Evolutionary conservation across 2,329 filamentous ascomycete genomes (phyloP).

Genomic region (Diplodia corticola): DNA sequence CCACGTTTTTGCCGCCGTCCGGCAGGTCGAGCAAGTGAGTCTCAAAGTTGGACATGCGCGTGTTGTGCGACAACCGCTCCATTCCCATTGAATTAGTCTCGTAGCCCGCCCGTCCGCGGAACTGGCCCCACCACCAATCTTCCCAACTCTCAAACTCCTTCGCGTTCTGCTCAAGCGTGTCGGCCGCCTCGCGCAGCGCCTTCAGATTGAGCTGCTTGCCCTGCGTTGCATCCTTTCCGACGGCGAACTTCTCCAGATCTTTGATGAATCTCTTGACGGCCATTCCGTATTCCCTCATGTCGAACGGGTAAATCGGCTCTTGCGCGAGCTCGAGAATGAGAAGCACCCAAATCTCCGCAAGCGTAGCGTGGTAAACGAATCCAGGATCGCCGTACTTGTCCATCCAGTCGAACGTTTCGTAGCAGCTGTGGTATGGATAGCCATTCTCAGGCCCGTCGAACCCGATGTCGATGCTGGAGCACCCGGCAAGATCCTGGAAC

Average conservation of each 20-base stretch:
- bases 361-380: conserved; percentile 75
- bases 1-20: conserved; percentile 32
- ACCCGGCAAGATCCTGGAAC: conserved; percentile 89
- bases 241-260: conserved; percentile 66
- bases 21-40: conserved; percentile 77
- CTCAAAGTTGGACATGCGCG: conserved; percentile 78
- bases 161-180: conserved; percentile 60
- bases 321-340: conserved; percentile 85
- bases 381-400: conserved; percentile 74
- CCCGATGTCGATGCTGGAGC: conserved; percentile 79
- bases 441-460: conserved; percentile 63
- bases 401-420: conserved; percentile 90
- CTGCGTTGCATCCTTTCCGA: conserved; percentile 45
- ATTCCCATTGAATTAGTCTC: conserved; percentile 69
- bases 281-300: conserved; percentile 71
- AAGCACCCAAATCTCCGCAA: conserved; percentile 78
- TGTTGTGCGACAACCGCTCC: conserved; percentile 74
- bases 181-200: conserved; percentile 63
- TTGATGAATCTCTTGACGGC: conserved; percentile 65
- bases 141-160: conserved; percentile 74
- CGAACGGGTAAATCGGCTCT: conserved; percentile 77
- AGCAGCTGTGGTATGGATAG: conserved; percentile 78
- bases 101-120: conserved; percentile 54
- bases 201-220: conserved; percentile 52
- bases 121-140: conserved; percentile 65